These are phyloP conservation scores for Fusarium sp. DNA, from an alignment of 2,329 filamentous ascomycete species.

Conservation along the genomic window DNA sequence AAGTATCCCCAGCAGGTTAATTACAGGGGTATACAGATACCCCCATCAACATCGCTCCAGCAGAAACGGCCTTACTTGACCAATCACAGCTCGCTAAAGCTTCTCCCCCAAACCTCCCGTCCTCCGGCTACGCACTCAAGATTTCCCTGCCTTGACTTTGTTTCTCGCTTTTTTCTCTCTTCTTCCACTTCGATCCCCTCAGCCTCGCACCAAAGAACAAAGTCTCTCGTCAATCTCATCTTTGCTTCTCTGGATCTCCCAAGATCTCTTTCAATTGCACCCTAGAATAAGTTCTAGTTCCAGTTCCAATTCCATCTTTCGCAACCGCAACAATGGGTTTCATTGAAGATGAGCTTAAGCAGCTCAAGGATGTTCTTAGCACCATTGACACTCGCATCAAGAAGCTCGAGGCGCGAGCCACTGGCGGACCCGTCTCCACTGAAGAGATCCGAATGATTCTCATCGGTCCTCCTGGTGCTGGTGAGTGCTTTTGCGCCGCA, in stretches of 20 bases:
- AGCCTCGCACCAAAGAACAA: conserved; percentile 24
- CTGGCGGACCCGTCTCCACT: conserved; percentile 60
- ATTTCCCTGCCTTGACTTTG: conserved; percentile 42
- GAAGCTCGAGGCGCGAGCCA: conserved; percentile 80
- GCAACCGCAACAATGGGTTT: conserved; percentile 77
- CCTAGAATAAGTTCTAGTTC: conserved; percentile 22
- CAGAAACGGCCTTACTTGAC: conserved; percentile 21
- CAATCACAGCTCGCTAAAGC: conserved; percentile 40
- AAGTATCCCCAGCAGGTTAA: conserved; percentile 32
- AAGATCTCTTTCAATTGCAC: conserved; percentile 26
- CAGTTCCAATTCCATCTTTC: conserved; percentile 30
- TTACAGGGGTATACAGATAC: conserved; percentile 26
- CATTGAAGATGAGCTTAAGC: conserved; percentile 84
- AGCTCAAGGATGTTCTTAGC: conserved; percentile 84
- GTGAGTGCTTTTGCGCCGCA: conserved; percentile 62
- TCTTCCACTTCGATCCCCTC: conserved; percentile 14
- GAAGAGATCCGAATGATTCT: conserved; percentile 92
- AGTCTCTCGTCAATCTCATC: conserved; percentile 10
- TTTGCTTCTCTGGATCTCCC: conserved; percentile 22
- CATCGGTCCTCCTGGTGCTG: conserved; percentile 96
- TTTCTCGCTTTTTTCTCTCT: conserved; percentile 32
- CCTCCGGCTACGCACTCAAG: conserved; percentile 45
- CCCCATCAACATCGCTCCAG: conserved; percentile 33
- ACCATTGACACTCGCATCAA: conserved; percentile 87
- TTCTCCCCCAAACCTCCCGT: conserved; percentile 44